phyloP scores from a whole-genome alignment of 495 filamentous ascomycete genomes.

The Hyaloscypha finlandica region DNA sequence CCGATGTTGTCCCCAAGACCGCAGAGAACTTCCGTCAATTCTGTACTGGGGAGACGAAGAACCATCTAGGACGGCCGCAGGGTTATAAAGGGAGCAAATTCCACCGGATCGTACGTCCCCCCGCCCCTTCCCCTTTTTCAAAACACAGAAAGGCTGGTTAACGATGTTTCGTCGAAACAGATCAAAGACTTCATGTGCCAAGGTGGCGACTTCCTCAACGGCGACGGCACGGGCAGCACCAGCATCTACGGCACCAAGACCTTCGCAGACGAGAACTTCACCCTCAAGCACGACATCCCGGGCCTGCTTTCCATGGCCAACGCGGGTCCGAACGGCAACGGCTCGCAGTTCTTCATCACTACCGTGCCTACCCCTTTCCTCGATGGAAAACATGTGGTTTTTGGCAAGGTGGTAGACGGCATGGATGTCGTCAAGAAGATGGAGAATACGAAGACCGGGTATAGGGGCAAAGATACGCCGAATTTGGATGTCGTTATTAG shows the following conservation, averaged over 20 bases:
- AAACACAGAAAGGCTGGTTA: constrained; percentile 3
- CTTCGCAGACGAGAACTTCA: constrained; percentile 94
- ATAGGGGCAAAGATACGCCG: constrained; percentile 72
- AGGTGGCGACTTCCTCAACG: constrained; percentile 94
- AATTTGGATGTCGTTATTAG: constrained; percentile 81
- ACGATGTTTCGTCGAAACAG: constrained; percentile 42
- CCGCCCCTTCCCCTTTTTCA: neutral
- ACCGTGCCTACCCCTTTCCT: constrained; percentile 82
- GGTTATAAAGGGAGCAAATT: constrained; percentile 96
- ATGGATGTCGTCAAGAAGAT: constrained; percentile 89
- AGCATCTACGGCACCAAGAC: constrained; percentile 80
- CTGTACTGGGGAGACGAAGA: constrained; percentile 93
- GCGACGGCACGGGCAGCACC: constrained; percentile 86
- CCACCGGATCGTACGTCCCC: constrained; percentile 78
- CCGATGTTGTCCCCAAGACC: constrained; percentile 78
- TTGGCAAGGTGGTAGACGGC: constrained; percentile 86
- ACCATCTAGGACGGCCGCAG: constrained; percentile 73
- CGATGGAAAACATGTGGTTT: constrained; percentile 95
- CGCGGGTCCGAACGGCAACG: constrained; percentile 90
- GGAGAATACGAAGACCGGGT: constrained; percentile 79
- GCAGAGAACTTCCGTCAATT: constrained; percentile 98
- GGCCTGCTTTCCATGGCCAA: constrained; percentile 96
- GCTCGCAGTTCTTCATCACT: constrained; percentile 97
- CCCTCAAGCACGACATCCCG: constrained; percentile 70
- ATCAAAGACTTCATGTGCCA: constrained; percentile 97